Base-by-base conservation (phyloP, 2,329 filamentous ascomycete species). In the Fusarium staphyleae region DNA sequence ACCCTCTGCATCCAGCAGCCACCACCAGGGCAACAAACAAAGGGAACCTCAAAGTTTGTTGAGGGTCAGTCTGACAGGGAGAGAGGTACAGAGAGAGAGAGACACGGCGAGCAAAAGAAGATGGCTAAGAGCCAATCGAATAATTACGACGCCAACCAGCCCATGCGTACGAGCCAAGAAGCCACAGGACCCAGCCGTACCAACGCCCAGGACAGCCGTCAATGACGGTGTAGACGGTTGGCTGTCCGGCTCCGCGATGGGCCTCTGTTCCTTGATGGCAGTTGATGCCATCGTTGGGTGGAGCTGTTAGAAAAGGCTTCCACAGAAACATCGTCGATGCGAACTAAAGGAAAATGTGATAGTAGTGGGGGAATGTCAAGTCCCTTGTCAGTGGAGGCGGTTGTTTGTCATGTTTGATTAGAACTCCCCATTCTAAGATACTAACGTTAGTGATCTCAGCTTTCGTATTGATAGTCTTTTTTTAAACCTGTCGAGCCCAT, bases 181-280 rank as follows among this genome's bases (percentile, higher is more conserved):
- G 26, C 11, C 11, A 19, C 12, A 43, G 26, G 29, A 19, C 40
- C 30, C 19, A 52, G n/a, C n/a, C n/a, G n/a, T n/a, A n/a, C n/a
- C 32, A 22, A 18, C 14, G 35, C 13, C 35, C 41, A 29, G 32
- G 22, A 8, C 22, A 24, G 14, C 29, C 28, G 11, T 48, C 48
- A 47, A 61, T 62, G 57, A 62, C 57, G 57, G 42, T 18, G 39
- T 48, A 42, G 4, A 24, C 58, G 57, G 57, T 40, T 33, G 22
- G 29, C 19, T 34, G 44, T n/a, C 57, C 53, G 53, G 22, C 54
- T 59, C 57, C 53, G 57, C 57, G 45, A 15, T 22, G 15, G 5
- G 6, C 14, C 26, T 32, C 44, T 13, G 28, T 55, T 30, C 36
- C 48, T 30, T 41, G 37, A 41, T 47, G 35, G 32, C 15, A 46